phyloP scores from a whole-genome alignment of 2,329 filamentous ascomycete genomes.

The Leptodontidium sp. region DNA sequence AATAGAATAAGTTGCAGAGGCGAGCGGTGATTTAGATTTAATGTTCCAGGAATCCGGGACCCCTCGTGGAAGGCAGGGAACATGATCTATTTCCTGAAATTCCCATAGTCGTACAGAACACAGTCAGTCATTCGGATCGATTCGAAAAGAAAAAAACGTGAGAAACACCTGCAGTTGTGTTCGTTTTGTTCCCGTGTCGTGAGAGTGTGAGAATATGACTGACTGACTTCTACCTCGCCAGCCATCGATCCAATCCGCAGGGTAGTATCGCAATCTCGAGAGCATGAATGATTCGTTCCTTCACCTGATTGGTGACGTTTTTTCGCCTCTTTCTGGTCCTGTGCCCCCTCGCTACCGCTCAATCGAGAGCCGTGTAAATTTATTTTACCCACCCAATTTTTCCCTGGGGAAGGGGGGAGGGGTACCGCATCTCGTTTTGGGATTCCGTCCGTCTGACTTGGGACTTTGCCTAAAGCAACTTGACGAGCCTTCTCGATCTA shows the following conservation, averaged over 20 bases:
- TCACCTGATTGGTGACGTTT: conserved; percentile 9
- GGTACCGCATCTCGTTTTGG: conserved; percentile 4
- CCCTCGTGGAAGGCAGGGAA: conserved; percentile 9
- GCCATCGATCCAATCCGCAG: conserved; percentile 3
- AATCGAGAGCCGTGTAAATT: neutral
- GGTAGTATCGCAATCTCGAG: conserved; percentile 10
- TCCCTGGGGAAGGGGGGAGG: neutral
- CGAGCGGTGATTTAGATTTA: neutral
- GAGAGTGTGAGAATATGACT: too few relatives aligned
- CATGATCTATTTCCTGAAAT: conserved; percentile 8
- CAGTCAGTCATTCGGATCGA: neutral
- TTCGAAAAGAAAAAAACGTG: neutral
- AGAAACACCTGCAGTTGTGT: neutral
- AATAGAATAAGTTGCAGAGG: neutral
- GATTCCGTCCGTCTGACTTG: conserved; percentile 12
- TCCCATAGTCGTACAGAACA: conserved; percentile 8
- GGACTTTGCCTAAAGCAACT: conserved; percentile 12
- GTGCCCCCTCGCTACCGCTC: conserved; percentile 5
- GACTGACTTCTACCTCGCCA: neutral
- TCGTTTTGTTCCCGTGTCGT: neutral
- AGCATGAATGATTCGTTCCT: neutral
- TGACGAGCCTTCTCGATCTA: conserved; percentile 11
- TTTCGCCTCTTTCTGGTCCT: conserved; percentile 8
- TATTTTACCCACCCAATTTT: neutral
- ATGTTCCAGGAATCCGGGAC: neutral